phyloP scores from a whole-genome alignment of 2,329 filamentous ascomycete genomes.

The Coniochaeta prunicola region DNA sequence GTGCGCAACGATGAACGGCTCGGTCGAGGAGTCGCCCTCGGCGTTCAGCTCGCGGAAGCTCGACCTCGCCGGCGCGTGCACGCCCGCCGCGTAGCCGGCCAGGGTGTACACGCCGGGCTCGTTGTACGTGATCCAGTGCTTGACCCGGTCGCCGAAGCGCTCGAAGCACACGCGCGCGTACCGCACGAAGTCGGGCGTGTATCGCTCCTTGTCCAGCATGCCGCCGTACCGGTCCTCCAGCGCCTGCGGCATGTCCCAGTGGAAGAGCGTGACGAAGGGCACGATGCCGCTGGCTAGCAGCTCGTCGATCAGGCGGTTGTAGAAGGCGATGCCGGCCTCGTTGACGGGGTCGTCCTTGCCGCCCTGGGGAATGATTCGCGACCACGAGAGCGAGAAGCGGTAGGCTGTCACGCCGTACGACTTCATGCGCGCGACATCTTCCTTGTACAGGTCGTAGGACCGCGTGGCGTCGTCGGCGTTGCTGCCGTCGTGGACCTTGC shows the following conservation, averaged over 20 bases:
- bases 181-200: constrained; percentile 50
- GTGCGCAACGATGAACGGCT: constrained; percentile 30
- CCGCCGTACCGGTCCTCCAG: constrained; percentile 54
- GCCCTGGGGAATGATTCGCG: constrained; percentile 56
- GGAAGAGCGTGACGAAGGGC: constrained; percentile 56
- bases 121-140: constrained; percentile 46
- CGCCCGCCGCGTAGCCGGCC: constrained; percentile 25
- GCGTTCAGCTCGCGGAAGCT: constrained; percentile 21
- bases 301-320: constrained; percentile 53
- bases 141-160: constrained; percentile 48
- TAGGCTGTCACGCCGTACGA: constrained; percentile 51
- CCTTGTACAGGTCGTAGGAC: constrained; percentile 32
- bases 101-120: constrained; percentile 25
- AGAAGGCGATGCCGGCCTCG: constrained; percentile 50
- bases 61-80: constrained; percentile 22
- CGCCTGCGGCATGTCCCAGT: constrained; percentile 57
- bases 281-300: constrained; percentile 48
- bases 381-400: constrained; percentile 59
- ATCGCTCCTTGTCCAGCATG: constrained; percentile 53
- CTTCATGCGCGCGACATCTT: constrained; percentile 54
- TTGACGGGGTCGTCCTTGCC: constrained; percentile 57
- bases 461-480: constrained; percentile 28
- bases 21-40: constrained; percentile 23
- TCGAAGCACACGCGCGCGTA: constrained; percentile 53
- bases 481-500: constrained; percentile 30